Base-by-base conservation (phyloP, 2,329 filamentous ascomycete genomes). In the Stemphylium vesicarium region DNA sequence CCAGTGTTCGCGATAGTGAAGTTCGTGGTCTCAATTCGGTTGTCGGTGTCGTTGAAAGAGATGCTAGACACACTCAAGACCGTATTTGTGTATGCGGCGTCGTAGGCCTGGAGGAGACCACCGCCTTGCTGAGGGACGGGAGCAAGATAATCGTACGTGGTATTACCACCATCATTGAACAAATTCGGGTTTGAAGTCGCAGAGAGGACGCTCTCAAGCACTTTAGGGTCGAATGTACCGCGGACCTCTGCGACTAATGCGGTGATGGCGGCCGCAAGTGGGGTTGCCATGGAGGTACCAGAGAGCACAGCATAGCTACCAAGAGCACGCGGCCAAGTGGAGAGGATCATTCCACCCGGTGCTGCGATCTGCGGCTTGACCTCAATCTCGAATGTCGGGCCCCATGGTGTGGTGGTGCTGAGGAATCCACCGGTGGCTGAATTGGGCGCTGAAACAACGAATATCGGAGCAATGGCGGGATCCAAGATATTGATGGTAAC, bases 371-470 rank as follows among this genome's bases (percentile, higher is more conserved):
- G 79, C 0, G 84, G 84, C 71, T 85, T 85, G 37, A 83, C 68
- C 37, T 82, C 79, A 60, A 84, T 75, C 63, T 88, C 84, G 66
- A 79, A 87, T 2, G 82, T 85, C 2, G 85, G 85, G 4, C 85
- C 85, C 85, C 85, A 88, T 6, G n/a, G 12, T 5, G 37, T 36
- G 11, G 10, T 35, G 1, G 18, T 5, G 22, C 38, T 36, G 6
- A 37, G 5, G 2, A 18, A 35, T 18, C 47, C 38, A n/a, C 47
- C 47, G 18, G 31, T 37, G 1, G 1, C 3, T 10, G 20, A 20
- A 15, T 50, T 50, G n/a, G 32, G 33, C 5, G 9, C 12, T 3
- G 26, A 1, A 12, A 8, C n/a, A 29, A 37, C 0, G 7, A 9
- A 18, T 20, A 37, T 5, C 20, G 22, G n/a, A n/a, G 2, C n/a